Evolutionary conservation across 192 early-diverging fungal genomes (phyloP).

Genomic region (Coemansia sp.): DNA sequence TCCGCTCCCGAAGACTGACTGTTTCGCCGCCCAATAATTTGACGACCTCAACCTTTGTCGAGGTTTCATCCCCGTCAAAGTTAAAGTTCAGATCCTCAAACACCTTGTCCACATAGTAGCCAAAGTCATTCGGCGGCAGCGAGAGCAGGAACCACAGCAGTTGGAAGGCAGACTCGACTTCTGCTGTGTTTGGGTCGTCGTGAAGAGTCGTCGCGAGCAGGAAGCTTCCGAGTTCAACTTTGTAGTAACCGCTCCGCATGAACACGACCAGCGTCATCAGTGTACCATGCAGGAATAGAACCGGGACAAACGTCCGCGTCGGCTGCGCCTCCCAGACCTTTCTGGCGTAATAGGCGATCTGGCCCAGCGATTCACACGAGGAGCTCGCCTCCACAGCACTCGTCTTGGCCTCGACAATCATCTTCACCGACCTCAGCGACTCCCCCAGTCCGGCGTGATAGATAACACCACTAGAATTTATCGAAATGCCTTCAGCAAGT

Average conservation of each 20-base stretch:
- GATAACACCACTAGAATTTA: neutral
- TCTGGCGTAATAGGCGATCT: conserved; percentile 16
- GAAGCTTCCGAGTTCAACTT: neutral
- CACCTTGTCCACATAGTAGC: neutral
- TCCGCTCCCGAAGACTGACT: neutral
- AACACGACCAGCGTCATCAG: conserved; percentile 10
- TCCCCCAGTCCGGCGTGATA: neutral
- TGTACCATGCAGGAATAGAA: conserved; percentile 5
- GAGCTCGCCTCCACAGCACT: neutral
- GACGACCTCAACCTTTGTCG: neutral
- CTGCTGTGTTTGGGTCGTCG: no score
- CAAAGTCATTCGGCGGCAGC: neutral
- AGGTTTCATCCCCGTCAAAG: neutral
- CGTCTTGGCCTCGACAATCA: neutral
- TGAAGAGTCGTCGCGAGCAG: neutral
- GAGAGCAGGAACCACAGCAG: neutral
- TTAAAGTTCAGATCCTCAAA: neutral
- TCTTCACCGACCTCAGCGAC: neutral
- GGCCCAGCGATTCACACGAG: conserved; percentile 2
- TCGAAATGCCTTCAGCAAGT: neutral
- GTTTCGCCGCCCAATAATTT: neutral
- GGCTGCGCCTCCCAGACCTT: conserved; percentile 6
- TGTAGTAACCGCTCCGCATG: neutral
- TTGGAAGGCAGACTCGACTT: no score
- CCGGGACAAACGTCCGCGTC: conserved; percentile 4